Conservation (phyloP, 2,329 filamentous ascomycete species). For the Alternaria alternata region DNA sequence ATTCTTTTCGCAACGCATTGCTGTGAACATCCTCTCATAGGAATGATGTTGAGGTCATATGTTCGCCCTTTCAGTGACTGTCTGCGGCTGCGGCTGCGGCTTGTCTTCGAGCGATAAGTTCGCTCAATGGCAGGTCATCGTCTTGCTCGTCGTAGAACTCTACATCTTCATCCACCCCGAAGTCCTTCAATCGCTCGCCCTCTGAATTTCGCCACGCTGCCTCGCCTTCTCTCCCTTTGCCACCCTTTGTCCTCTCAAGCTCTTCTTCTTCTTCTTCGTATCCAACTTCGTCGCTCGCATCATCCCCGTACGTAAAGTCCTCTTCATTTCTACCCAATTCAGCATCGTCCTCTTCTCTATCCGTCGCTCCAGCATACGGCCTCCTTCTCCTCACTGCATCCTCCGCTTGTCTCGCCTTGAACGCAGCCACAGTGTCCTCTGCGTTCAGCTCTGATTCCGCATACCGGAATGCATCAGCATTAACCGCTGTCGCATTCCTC, state of each 20-base stretch:
- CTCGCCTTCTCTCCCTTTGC: constrained; percentile 56
- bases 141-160: constrained; percentile 71
- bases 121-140: constrained; percentile 74
- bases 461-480: constrained; percentile 50
- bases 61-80: constrained; percentile 2
- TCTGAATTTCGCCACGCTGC: constrained; percentile 77
- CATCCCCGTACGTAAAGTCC: constrained; percentile 34
- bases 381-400: constrained; percentile 57
- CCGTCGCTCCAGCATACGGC: constrained; percentile 54
- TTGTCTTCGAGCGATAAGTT: constrained; percentile 61
- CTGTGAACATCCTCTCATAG: not conserved
- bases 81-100: constrained; percentile 13
- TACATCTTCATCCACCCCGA: constrained; percentile 79
- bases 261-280: constrained; percentile 28
- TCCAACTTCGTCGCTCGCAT: constrained; percentile 22
- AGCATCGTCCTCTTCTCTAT: constrained; percentile 23
- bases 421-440: constrained; percentile 60
- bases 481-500: constrained; percentile 12
- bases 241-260: constrained; percentile 17
- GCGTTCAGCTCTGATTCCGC: constrained; percentile 48
- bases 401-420: constrained; percentile 61
- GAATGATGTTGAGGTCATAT: not conserved
- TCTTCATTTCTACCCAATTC: constrained; percentile 19
- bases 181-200: constrained; percentile 77
- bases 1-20: not conserved